Conservation (phyloP, 192 early-diverging fungal species). For the Gamsiella multidivaricata region DNA sequence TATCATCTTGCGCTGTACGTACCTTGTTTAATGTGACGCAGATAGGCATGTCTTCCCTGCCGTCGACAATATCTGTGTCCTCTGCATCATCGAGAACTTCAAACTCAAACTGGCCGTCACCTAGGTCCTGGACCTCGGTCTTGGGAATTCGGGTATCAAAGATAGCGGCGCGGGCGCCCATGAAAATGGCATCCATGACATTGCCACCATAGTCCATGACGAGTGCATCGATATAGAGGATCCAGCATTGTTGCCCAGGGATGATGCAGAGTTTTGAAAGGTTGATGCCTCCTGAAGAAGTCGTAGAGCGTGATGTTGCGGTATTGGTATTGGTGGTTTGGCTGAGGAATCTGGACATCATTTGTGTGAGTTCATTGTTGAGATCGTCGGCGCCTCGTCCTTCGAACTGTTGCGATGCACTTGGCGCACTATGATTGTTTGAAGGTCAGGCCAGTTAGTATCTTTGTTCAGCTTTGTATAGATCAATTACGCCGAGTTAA, state of each 20-base stretch:
- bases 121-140: slow-evolving; percentile 81
- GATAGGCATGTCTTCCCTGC: slow-evolving; percentile 84
- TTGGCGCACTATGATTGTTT: slow-evolving; percentile 70
- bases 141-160: slow-evolving; percentile 88
- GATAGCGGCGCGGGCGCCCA: slow-evolving; percentile 91
- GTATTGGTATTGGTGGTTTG: slow-evolving; percentile 26
- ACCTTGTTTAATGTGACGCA: slow-evolving; percentile 88
- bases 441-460: not conserved
- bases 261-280: slow-evolving; percentile 90
- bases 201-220: slow-evolving; percentile 92
- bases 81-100: slow-evolving; percentile 93
- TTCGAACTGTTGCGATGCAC: slow-evolving; percentile 84
- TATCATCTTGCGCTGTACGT: not conserved
- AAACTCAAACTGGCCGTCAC: slow-evolving; percentile 87
- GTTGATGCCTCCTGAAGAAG: slow-evolving; percentile 76
- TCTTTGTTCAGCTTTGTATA: too few relatives aligned
- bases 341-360: slow-evolving; percentile 83
- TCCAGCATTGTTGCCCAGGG: slow-evolving; percentile 89
- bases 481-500: not conserved
- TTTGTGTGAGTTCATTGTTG: slow-evolving; percentile 87
- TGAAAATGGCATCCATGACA: slow-evolving; percentile 84
- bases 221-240: slow-evolving; percentile 90
- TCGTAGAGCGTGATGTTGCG: slow-evolving; percentile 9
- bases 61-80: slow-evolving; percentile 81
- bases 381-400: slow-evolving; percentile 83